These are phyloP conservation scores for Scedosporium dehoogii DNA, from an alignment of 2,329 filamentous ascomycete species.

Conservation along the genomic window DNA sequence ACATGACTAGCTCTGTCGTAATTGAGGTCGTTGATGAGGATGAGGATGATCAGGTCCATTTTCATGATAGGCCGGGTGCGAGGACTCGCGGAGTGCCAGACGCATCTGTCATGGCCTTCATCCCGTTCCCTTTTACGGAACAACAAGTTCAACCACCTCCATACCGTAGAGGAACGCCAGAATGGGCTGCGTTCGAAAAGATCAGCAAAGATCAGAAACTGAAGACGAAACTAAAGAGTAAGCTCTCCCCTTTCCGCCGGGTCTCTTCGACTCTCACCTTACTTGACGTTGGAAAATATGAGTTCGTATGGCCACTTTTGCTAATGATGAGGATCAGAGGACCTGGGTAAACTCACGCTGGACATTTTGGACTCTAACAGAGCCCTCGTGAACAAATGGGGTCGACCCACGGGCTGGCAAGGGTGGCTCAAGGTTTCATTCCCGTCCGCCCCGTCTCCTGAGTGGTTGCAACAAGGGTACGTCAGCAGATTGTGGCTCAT, in stretches of 20 bases:
- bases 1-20: conserved; percentile 34
- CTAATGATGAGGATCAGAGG: neutral
- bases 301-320: neutral
- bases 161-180: conserved; percentile 42
- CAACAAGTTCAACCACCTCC: conserved; percentile 34
- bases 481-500: neutral
- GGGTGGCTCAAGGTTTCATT: conserved; percentile 16
- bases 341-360: conserved; percentile 21
- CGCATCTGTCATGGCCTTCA: conserved; percentile 38
- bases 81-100: conserved; percentile 13
- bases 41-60: conserved; percentile 10
- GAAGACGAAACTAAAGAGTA: conserved; percentile 33
- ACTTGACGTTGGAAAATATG: neutral
- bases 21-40: conserved; percentile 33
- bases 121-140: conserved; percentile 52
- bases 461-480: conserved; percentile 1
- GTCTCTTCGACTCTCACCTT: neutral
- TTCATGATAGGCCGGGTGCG: neutral
- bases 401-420: neutral
- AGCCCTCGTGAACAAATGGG: neutral
- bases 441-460: neutral
- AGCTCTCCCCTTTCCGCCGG: no score
- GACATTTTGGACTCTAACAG: conserved; percentile 20
- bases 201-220: conserved; percentile 41
- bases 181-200: conserved; percentile 51